A percentile compares a stretch with the other conserved stretches of the same genome.
phyloP scores from a whole-genome alignment of 306 rosid species.

The Cotoneaster glaucophyllus region DNA sequence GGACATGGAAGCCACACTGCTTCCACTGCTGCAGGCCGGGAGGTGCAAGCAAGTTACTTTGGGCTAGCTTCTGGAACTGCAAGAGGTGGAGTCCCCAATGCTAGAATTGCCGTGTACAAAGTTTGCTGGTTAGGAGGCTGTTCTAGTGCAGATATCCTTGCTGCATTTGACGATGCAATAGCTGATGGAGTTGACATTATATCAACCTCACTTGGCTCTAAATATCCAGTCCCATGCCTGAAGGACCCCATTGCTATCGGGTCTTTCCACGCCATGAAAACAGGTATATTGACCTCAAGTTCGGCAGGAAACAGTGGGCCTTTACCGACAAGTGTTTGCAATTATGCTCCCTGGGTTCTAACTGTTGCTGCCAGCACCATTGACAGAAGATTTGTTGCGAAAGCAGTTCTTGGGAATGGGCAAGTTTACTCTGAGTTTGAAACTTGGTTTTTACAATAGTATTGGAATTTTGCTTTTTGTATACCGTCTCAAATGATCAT shows the following conservation, averaged over 20 bases:
- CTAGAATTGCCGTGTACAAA: neutral
- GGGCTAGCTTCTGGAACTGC: neutral
- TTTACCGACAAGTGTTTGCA: neutral
- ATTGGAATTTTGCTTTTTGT: neutral
- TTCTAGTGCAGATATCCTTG: neutral
- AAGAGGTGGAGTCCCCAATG: neutral
- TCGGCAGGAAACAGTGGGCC: neutral
- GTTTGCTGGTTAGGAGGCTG: neutral
- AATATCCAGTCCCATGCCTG: neutral
- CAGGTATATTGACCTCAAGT: neutral
- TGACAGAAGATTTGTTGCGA: neutral
- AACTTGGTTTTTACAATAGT: neutral
- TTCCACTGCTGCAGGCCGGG: neutral
- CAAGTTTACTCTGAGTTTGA: neutral
- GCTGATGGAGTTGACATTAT: neutral
- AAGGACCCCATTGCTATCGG: neutral
- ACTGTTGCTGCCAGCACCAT: neutral
- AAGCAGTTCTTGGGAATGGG: constrained; percentile 3
- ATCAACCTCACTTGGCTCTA: neutral
- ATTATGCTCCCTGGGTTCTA: neutral
- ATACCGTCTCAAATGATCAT: neutral
- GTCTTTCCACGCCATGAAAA: neutral
- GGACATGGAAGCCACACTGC: constrained; percentile 4
- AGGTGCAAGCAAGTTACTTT: constrained; percentile 1
- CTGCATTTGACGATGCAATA: neutral